Base-by-base conservation (phyloP, 495 filamentous ascomycete species). In the Xylaria venustula region DNA sequence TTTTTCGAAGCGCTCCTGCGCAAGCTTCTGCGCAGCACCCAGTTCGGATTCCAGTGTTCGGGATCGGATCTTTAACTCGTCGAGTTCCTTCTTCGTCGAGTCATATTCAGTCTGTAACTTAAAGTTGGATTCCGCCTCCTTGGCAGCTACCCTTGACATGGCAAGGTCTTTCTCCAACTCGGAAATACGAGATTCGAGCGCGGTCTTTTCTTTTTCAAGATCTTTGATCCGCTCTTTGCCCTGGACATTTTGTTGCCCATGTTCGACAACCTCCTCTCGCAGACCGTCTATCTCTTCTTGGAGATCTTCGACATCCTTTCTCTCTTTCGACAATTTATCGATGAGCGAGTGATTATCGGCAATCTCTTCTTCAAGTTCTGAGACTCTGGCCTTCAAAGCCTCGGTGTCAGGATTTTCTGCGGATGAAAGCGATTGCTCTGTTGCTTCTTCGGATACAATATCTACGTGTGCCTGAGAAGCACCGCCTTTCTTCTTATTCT, bases 221-320 rank as follows among this genome's bases (percentile, higher is more conserved):
- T 70, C 71, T 73, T 82, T 93, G 60, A 94, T 83, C 71, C 82
- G 83, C 56, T 94, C 85, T 71, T 92, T 94, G 4, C 88, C 87
- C 64, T 90, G 86, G 9, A 95, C 92, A 68, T 92, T 86, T 48
- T 94, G 89, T 50, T 89, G 82, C 17, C 92, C 92, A 36, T 94
- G 74, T 28, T 84, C 80, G 55, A 91, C 71, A 7, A 97, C 74
- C 52, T 90, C 88, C 42, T 97, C 91, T 37, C 86, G 85, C 54
- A 97, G 77, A 14, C 82, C 84, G 69, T 96, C 93, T 58, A 96
- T 88, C 71, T 97, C 92, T 64, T 97, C 93, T 45, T 82, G 81
- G 32, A 96, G 73, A 14, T 87, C 88, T n/a, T 94, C 91, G 59
- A 92, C 85, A 19, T 87, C 84, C 71, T 88, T 89, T 22, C 88